Evolutionary conservation across 345 rosid species (phyloP).

Genomic region (Draba incana): DNA sequence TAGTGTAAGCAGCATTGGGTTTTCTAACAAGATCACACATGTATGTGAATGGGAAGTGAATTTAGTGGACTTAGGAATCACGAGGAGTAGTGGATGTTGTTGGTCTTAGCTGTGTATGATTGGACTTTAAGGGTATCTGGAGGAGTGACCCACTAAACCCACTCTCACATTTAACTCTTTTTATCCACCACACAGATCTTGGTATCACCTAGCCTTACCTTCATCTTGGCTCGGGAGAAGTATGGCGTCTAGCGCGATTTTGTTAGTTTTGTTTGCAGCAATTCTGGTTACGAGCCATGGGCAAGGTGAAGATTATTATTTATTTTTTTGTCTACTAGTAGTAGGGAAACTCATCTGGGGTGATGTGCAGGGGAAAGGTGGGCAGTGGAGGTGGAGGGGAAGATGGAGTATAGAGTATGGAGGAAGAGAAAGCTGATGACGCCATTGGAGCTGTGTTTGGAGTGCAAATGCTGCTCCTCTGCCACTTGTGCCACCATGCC

Average conservation of each 20-base stretch:
- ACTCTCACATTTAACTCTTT: neutral
- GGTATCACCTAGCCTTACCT: neutral
- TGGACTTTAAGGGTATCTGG: conserved; percentile 23
- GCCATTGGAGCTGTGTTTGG: conserved; percentile 66
- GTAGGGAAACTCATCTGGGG: conserved; percentile 22
- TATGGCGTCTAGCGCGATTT: conserved; percentile 14
- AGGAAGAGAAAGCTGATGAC: conserved; percentile 40
- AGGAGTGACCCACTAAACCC: conserved; percentile 27
- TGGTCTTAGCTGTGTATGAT: conserved; percentile 21
- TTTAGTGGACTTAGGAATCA: neutral
- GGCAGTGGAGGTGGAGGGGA: conserved; percentile 1
- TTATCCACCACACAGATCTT: conserved; percentile 29
- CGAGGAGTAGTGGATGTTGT: neutral
- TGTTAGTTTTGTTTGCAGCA: conserved; percentile 21
- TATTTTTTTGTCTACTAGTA: neutral
- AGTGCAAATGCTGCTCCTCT: conserved; percentile 61
- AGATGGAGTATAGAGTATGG: conserved; percentile 30
- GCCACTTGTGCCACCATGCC: conserved; percentile 59
- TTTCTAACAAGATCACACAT: neutral
- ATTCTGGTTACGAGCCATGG: conserved; percentile 16
- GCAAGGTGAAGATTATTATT: conserved; percentile 4
- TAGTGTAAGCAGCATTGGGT: conserved; percentile 26
- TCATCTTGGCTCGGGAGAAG: conserved; percentile 9
- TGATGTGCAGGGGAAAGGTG: conserved; percentile 31
- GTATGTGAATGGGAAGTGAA: neutral